These are phyloP conservation scores for Ophiocordyceps sinensis DNA, from an alignment of 2,329 filamentous ascomycete species.

Conservation along the genomic window DNA sequence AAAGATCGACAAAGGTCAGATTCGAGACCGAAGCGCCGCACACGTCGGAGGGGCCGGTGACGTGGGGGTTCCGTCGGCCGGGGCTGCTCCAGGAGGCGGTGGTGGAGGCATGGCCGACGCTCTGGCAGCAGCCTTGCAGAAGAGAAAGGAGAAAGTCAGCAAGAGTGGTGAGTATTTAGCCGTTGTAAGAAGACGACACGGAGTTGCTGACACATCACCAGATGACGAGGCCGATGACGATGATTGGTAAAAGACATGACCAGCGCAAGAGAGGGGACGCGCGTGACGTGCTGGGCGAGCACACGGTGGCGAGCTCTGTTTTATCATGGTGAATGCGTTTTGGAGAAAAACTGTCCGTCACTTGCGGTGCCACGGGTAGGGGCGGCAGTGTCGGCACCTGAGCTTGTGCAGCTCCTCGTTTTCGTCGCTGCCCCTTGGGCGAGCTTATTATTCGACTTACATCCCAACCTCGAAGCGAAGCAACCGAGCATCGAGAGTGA, in stretches of 20 bases:
- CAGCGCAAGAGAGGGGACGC: no score
- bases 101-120: slow-evolving; percentile 67
- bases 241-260: slow-evolving; percentile 37
- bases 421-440: no score
- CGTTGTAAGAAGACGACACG: neutral
- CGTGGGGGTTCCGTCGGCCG: slow-evolving; percentile 28
- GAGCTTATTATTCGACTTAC: no score
- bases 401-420: no score
- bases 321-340: no score
- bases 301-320: no score
- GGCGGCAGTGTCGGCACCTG: no score
- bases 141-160: slow-evolving; percentile 87
- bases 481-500: no score
- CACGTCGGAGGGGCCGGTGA: slow-evolving; percentile 37
- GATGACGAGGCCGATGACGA: slow-evolving; percentile 68
- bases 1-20: slow-evolving; percentile 58
- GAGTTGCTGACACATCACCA: slow-evolving; percentile 17
- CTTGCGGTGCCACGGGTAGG: no score
- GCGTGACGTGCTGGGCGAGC: no score
- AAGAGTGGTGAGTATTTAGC: slow-evolving; percentile 64
- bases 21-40: slow-evolving; percentile 57
- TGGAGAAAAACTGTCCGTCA: no score
- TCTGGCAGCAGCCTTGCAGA: slow-evolving; percentile 60
- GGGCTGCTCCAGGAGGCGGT: slow-evolving; percentile 34
- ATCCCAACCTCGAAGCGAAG: no score